These are phyloP conservation scores for Spathaspora girioi DNA, from an alignment of 805 yeast genomes.

Conservation along the genomic window DNA sequence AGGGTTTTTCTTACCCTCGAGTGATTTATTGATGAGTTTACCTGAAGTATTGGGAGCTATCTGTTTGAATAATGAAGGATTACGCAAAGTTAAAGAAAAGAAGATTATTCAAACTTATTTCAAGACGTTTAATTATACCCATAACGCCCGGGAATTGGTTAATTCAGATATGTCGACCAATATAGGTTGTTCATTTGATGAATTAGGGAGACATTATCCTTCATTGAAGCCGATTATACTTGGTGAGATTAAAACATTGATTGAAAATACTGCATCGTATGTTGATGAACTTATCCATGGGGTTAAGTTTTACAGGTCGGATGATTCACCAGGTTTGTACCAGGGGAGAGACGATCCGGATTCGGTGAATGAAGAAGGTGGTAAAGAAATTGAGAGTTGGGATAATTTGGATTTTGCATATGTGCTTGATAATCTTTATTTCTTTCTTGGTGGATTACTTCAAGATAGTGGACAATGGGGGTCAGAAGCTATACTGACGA, in stretches of 20 bases:
- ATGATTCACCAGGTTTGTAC: conserved; percentile 34
- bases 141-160: conserved; percentile 52
- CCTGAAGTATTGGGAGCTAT: conserved; percentile 82
- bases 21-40: conserved; percentile 55
- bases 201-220: conserved; percentile 79
- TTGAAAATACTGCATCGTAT: conserved; percentile 40
- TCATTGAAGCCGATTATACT: conserved; percentile 59
- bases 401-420: conserved; percentile 45
- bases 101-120: conserved; percentile 42
- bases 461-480: conserved; percentile 51
- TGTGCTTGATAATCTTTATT: conserved; percentile 47
- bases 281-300: conserved; percentile 34
- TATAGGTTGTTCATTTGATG: conserved; percentile 72
- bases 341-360: conserved; percentile 33
- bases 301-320: conserved; percentile 42
- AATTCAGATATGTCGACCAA: conserved; percentile 45
- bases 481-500: conserved; percentile 29
- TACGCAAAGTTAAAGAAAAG: conserved; percentile 47
- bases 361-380: conserved; percentile 35
- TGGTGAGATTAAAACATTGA: conserved; percentile 42
- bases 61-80: conserved; percentile 71
- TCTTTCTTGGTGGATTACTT: conserved; percentile 49
- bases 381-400: conserved; percentile 46
- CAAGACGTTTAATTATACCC: conserved; percentile 45
- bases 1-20: conserved; percentile 52